Base-by-base conservation (phyloP, 2,329 filamentous ascomycete genomes). In the Penicillium sclerotigenum region DNA sequence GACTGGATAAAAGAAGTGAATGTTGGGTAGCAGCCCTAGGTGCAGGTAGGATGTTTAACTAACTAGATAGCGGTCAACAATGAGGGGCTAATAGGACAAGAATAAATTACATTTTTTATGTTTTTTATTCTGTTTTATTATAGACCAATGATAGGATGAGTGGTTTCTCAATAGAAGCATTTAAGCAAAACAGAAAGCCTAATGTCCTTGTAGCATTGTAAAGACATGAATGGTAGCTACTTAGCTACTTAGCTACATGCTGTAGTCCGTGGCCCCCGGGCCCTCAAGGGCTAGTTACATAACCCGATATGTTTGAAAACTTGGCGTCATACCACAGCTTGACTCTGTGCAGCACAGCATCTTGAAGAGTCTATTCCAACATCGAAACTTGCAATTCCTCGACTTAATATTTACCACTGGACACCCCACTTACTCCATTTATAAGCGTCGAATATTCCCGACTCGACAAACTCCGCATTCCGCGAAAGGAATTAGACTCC, bases 321-420 rank as follows among this genome's bases (percentile, higher is more conserved):
- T 65, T 33, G 41, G 51, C 52, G 60, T 65, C 59, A 65, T 65
- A 52, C 40, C 53, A 51, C 48, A 48, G 58, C 41, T 54, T 13
- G 24, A 52, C 52, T 33, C 36, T 42, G 24, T 48, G 26, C 49
- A n/a, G 28, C 28, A 31, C 50, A 53, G 48, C 58, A 46, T 47
- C 45, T 13, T 14, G 16, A 45, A 18, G 5, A 24, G 46, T 46
- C 24, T 33, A 57, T 50, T 56, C 42, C 14, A 52, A 33, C 20
- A 29, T 31, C 40, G 6, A 38, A n/a, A n/a, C 6, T 16, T 18
- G 13, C 13, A 41, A 54, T 10, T 24, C 10, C 7, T 28, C 18
- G 13, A 28, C 24, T 14, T 1, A 6, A 22, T 3, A 10, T 16
- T 18, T 18, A 2, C 13, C 2, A 28, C 33, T 22, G 13, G 24